Percentiles rank a stretch among this genome's conserved stretches.
Evolutionary conservation across 2,329 filamentous ascomycete genomes (phyloP).

Genomic region (Aureobasidium sp.): DNA sequence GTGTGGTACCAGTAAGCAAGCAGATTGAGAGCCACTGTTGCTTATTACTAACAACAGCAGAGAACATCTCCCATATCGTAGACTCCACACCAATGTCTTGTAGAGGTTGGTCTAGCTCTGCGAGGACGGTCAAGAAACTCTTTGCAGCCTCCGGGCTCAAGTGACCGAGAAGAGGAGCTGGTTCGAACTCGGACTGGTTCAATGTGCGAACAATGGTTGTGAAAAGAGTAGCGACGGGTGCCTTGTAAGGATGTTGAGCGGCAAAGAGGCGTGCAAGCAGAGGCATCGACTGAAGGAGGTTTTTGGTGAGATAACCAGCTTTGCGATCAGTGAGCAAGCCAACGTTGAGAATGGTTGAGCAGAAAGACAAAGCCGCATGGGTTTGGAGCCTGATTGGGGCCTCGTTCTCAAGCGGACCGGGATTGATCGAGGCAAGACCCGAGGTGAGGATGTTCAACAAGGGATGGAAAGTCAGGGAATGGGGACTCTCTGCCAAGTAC

Average conservation of each 20-base stretch:
- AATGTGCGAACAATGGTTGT: conserved; percentile 68
- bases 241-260: conserved; percentile 58
- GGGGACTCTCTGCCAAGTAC: conserved; percentile 64
- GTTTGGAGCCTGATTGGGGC: conserved; percentile 42
- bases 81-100: conserved; percentile 57
- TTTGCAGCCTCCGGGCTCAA: conserved; percentile 76
- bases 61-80: conserved; percentile 76
- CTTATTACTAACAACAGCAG: conserved; percentile 76
- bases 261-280: conserved; percentile 72
- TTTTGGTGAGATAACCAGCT: conserved; percentile 55
- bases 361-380: conserved; percentile 57
- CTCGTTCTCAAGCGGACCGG: conserved; percentile 14
- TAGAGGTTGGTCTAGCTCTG: conserved; percentile 70
- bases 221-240: conserved; percentile 60
- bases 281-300: conserved; percentile 74
- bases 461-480: conserved; percentile 68
- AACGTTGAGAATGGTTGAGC: conserved; percentile 62
- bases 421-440: conserved; percentile 31
- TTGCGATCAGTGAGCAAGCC: conserved; percentile 58
- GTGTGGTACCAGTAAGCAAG: conserved; percentile 79
- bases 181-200: conserved; percentile 58
- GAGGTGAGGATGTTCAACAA: conserved; percentile 63
- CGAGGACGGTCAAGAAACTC: conserved; percentile 72
- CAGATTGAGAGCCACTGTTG: conserved; percentile 97
- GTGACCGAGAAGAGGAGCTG: conserved; percentile 88